A percentile compares a stretch with the other conserved stretches of the same genome.
Conservation (phyloP, 768 basidiomycete genomes). For the Mycena olivaceomarginata region DNA sequence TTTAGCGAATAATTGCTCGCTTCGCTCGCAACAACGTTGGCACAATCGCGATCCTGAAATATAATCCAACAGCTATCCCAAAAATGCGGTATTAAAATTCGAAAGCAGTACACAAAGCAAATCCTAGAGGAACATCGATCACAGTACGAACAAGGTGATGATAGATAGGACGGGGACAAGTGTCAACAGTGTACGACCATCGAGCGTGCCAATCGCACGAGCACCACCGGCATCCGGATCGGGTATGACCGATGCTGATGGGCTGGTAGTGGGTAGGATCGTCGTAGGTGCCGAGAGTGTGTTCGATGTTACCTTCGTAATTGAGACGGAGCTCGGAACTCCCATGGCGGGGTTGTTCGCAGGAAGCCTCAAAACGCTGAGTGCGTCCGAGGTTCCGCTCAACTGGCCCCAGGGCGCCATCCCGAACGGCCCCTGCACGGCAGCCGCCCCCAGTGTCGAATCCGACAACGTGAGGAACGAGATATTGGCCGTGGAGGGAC, state of each 20-base stretch:
- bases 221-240: not conserved
- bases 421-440: not conserved
- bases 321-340: not conserved
- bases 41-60: no score
- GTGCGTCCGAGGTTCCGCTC: not conserved
- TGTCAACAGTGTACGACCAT: not conserved
- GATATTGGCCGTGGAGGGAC: not conserved
- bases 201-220: not conserved
- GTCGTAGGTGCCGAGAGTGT: not conserved
- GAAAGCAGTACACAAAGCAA: no score
- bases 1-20: no score
- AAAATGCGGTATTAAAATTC: no score
- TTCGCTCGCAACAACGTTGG: no score
- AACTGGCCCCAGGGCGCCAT: not conserved
- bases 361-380: not conserved
- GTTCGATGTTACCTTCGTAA: not conserved
- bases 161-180: not conserved
- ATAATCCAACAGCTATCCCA: no score
- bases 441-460: not conserved
- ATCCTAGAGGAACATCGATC: no score
- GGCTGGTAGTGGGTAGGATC: not conserved
- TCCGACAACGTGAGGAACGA: not conserved
- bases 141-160: no score
- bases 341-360: not conserved
- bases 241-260: not conserved